These are phyloP conservation scores for Fusarium pseudograminearum DNA, from an alignment of 2,329 filamentous ascomycete species.

Conservation along the genomic window DNA sequence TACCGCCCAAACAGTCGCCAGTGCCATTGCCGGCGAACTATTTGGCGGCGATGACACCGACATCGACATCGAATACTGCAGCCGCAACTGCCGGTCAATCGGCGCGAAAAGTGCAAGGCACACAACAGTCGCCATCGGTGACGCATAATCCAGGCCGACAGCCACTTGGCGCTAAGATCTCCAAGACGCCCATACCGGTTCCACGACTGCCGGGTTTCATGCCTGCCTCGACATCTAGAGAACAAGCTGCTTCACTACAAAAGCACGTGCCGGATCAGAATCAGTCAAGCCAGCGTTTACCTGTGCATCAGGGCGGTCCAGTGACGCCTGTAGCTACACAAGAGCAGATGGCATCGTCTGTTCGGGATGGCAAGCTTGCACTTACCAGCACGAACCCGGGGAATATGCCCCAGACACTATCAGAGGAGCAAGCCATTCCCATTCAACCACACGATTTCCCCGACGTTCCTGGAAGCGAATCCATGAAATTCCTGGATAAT, in stretches of 20 bases:
- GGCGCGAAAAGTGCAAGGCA: neutral
- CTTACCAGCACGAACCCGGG: neutral
- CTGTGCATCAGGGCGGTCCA: neutral
- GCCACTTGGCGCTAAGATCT: conserved; percentile 16
- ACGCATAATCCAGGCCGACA: conserved; percentile 16
- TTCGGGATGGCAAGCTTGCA: neutral
- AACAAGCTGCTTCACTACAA: neutral
- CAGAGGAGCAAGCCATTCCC: neutral
- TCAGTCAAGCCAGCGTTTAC: neutral
- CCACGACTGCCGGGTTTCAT: conserved; percentile 43
- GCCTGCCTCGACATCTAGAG: neutral
- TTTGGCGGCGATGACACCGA: conserved; percentile 55
- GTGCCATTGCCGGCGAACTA: conserved; percentile 60
- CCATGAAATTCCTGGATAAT: conserved; percentile 63
- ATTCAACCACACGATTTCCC: conserved; percentile 52
- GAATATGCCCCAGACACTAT: neutral
- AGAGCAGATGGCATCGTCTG: neutral
- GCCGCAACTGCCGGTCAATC: conserved; percentile 30
- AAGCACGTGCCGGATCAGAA: neutral
- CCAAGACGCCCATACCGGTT: conserved; percentile 52
- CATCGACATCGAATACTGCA: conserved; percentile 45
- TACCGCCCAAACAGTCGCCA: conserved; percentile 58
- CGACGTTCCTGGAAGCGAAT: conserved; percentile 58
- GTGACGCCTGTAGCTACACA: neutral
- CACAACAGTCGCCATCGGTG: conserved; percentile 27